phyloP scores from a whole-genome alignment of 192 early-diverging fungal species.

The Backusella mclennaniae region DNA sequence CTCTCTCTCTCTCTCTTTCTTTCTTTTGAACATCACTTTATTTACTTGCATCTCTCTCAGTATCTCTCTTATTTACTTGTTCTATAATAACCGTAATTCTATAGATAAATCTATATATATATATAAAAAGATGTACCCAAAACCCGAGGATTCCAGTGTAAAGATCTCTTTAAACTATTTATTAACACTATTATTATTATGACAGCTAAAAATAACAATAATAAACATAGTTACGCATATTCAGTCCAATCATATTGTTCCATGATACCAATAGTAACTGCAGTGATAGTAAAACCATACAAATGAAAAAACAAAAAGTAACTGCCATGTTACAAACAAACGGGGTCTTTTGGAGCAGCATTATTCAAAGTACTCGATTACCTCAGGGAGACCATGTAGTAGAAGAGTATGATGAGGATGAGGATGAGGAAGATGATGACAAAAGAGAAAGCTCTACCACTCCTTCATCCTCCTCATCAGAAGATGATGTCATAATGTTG shows the following conservation, averaged over 20 bases:
- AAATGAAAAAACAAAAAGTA: slow-evolving; percentile 10
- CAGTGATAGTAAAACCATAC: slow-evolving; percentile 2
- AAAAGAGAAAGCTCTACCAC: background rate
- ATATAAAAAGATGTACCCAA: background rate
- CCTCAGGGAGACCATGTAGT: background rate
- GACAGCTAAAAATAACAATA: background rate
- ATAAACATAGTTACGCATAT: slow-evolving; percentile 5
- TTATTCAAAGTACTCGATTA: slow-evolving; percentile 12
- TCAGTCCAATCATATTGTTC: slow-evolving; percentile 21
- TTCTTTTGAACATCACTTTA: background rate
- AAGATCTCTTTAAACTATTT: background rate
- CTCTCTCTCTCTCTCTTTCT: background rate
- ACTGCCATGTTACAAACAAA: slow-evolving; percentile 16
- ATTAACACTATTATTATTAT: background rate
- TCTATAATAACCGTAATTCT: background rate
- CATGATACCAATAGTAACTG: slow-evolving; percentile 12
- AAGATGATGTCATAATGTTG: background rate
- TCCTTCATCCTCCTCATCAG: background rate
- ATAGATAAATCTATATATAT: background rate
- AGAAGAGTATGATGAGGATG: background rate
- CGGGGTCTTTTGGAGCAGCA: slow-evolving; percentile 13
- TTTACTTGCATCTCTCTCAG: background rate
- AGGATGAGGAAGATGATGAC: slow-evolving; percentile 1
- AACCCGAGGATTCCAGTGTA: background rate
- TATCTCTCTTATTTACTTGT: no score